phyloP scores from a whole-genome alignment of 73 alveolate genomes.

The Symbiodinium pilosum region DNA sequence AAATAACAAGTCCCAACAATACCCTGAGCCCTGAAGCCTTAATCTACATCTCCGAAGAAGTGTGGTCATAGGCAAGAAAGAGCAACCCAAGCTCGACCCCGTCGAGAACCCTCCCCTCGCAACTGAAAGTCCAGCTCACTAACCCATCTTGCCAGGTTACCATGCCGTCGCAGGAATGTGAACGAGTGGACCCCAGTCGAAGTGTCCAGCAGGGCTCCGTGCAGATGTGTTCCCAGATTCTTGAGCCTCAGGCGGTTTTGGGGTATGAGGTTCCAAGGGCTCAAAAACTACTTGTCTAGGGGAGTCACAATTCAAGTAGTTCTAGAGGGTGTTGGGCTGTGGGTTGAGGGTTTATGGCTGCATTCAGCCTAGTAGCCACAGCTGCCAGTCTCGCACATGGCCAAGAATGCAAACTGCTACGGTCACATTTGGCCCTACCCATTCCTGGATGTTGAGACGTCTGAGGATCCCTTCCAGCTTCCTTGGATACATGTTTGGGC shows the following conservation, averaged over 20 bases:
- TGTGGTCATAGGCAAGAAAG: too few relatives aligned
- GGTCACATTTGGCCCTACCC: background rate
- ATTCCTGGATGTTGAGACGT: background rate
- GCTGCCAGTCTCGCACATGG: background rate
- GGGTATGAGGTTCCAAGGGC: too few relatives aligned
- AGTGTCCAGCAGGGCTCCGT: background rate
- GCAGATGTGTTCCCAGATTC: background rate
- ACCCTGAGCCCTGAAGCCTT: too few relatives aligned
- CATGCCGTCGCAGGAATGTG: background rate
- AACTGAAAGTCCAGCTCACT: too few relatives aligned
- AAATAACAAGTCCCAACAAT: too few relatives aligned
- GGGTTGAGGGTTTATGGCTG: background rate
- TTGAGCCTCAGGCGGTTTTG: too few relatives aligned
- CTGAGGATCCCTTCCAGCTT: background rate
- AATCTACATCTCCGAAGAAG: too few relatives aligned
- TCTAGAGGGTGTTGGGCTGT: background rate
- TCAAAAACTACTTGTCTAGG: too few relatives aligned
- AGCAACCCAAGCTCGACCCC: too few relatives aligned
- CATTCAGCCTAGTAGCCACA: background rate
- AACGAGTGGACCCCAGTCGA: background rate
- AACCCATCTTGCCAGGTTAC: background rate
- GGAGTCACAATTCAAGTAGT: too few relatives aligned
- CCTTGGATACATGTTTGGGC: background rate
- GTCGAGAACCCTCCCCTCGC: too few relatives aligned
- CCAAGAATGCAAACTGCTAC: background rate